phyloP scores from a whole-genome alignment of 345 rosid genomes.

The Camelina hispida region DNA sequence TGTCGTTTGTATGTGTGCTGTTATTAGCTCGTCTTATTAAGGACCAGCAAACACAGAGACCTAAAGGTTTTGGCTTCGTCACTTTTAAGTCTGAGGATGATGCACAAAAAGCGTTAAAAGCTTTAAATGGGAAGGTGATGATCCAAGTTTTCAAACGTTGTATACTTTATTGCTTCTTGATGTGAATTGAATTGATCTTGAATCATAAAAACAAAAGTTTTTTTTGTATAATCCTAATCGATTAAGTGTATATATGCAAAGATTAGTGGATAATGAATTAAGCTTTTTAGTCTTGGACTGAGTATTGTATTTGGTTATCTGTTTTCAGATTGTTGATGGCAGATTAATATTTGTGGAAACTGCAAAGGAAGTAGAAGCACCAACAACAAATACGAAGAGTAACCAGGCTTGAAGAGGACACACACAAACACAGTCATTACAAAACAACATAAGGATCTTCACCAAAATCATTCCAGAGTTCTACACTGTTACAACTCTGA shows the following conservation, averaged over 20 bases:
- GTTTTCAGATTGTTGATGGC: constrained; percentile 52
- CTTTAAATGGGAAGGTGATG: constrained; percentile 68
- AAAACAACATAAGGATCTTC: neutral
- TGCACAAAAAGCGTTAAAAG: constrained; percentile 65
- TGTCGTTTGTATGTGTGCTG: constrained; percentile 2
- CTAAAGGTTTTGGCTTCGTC: constrained; percentile 75
- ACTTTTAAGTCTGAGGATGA: constrained; percentile 57
- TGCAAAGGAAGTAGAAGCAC: constrained; percentile 42
- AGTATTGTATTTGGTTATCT: constrained; percentile 22
- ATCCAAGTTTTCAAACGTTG: neutral
- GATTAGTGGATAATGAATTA: neutral
- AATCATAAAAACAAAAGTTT: neutral
- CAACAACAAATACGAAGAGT: neutral
- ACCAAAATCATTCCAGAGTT: neutral
- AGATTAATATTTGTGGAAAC: constrained; percentile 57
- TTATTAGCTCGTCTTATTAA: constrained; percentile 55
- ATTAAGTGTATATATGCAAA: neutral
- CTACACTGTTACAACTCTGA: neutral
- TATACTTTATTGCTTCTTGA: neutral
- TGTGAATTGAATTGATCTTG: neutral
- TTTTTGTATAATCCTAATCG: neutral
- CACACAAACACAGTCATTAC: neutral
- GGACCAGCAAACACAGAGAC: constrained; percentile 58
- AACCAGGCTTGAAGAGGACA: constrained; percentile 14
- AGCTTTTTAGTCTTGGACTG: neutral